A percentile compares a stretch with the other conserved stretches of the same genome.
These are phyloP conservation scores for Alternaria gaisen DNA, from an alignment of 2,329 filamentous ascomycete genomes.

Conservation along the genomic window DNA sequence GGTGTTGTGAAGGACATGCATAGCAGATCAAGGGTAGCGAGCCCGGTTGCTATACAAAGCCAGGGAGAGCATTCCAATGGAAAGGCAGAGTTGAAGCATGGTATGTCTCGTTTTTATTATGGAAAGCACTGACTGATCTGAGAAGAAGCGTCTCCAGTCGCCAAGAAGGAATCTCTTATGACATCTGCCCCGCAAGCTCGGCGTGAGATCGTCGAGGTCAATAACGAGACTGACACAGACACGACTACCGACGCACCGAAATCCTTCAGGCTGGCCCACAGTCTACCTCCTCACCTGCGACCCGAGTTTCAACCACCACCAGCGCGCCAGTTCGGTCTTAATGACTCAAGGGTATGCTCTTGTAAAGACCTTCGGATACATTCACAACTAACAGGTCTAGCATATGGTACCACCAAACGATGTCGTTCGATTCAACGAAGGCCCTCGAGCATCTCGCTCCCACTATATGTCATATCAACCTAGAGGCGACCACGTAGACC, in stretches of 20 bases:
- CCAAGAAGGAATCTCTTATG: background rate
- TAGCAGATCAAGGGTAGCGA: background rate
- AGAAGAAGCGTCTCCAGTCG: background rate
- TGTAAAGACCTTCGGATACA: background rate
- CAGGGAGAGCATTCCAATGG: background rate
- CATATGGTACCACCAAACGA: background rate
- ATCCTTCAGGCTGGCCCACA: background rate
- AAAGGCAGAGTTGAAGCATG: background rate
- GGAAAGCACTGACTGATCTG: background rate
- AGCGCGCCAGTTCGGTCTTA: background rate
- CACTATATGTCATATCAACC: background rate
- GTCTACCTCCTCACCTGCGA: conserved; percentile 24
- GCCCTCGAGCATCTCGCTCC: conserved; percentile 8
- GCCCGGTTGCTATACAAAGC: background rate
- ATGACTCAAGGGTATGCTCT: conserved; percentile 4
- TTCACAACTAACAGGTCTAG: background rate
- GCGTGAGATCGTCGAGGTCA: background rate
- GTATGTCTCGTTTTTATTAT: background rate
- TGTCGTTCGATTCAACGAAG: background rate
- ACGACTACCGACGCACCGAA: background rate
- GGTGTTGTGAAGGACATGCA: background rate
- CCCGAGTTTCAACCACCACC: background rate
- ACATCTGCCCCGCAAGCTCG: background rate
- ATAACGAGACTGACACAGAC: background rate
- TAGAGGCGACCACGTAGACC: conserved; percentile 2